A percentile compares a stretch with the other conserved stretches of the same genome.
These are phyloP conservation scores for Podaxis mareebaensis DNA, from an alignment of 768 basidiomycete genomes.

Conservation along the genomic window DNA sequence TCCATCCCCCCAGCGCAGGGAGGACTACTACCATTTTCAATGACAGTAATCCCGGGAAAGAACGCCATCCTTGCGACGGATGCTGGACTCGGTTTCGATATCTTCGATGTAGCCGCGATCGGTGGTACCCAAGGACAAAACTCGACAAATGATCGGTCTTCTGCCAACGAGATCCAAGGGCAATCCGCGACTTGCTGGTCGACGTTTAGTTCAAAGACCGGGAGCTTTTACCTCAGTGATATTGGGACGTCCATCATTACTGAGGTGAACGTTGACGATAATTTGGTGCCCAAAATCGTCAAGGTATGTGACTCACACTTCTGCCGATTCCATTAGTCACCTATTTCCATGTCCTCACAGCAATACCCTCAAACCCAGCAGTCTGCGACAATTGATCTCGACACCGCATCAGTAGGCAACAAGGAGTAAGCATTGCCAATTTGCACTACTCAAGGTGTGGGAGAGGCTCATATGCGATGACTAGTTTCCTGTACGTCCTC, in stretches of 20 bases:
- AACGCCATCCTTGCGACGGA: constrained; percentile 40
- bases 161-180: constrained; percentile 34
- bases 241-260: constrained; percentile 41
- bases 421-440: constrained; percentile 29
- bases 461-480: neutral
- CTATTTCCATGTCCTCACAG: constrained; percentile 19
- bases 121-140: constrained; percentile 26
- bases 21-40: constrained; percentile 51
- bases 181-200: constrained; percentile 47
- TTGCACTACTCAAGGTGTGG: neutral
- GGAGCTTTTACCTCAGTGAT: constrained; percentile 47
- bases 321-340: neutral
- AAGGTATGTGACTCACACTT: constrained; percentile 29
- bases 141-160: constrained; percentile 28
- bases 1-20: constrained; percentile 31
- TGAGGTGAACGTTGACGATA: constrained; percentile 46
- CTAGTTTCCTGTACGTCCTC: constrained; percentile 31
- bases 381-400: constrained; percentile 41
- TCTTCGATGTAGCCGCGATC: constrained; percentile 32
- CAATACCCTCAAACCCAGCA: constrained; percentile 40
- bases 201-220: constrained; percentile 39
- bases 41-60: constrained; percentile 38
- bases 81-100: constrained; percentile 38
- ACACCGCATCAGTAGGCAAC: constrained; percentile 34
- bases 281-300: constrained; percentile 45